These are phyloP conservation scores for Phytophthora rubi DNA, from an alignment of 352 stramenopile species.

Conservation along the genomic window DNA sequence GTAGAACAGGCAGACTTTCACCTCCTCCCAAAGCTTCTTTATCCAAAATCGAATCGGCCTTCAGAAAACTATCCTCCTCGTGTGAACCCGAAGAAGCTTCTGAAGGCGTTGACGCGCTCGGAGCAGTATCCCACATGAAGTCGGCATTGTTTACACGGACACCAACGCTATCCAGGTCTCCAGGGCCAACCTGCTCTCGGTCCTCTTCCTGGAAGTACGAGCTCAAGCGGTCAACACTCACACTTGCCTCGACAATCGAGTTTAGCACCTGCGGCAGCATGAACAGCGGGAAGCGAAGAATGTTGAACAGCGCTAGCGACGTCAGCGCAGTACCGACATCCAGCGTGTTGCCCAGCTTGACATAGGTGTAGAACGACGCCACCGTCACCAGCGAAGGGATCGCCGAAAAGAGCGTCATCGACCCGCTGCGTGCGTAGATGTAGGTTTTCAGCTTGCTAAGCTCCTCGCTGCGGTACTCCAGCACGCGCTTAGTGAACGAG, in stretches of 20 bases:
- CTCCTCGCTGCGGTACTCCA: conserved; percentile 72
- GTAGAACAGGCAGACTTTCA: conserved; percentile 41
- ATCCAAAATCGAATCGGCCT: conserved; percentile 38
- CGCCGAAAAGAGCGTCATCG: conserved; percentile 73
- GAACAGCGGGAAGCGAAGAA: conserved; percentile 97
- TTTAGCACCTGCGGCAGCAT: conserved; percentile 97
- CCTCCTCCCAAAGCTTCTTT: conserved; percentile 22
- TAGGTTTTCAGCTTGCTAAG: conserved; percentile 80
- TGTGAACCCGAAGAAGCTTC: conserved; percentile 22
- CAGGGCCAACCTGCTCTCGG: conserved; percentile 69
- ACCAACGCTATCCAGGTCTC: conserved; percentile 68
- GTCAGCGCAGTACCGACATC: conserved; percentile 94
- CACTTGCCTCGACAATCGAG: conserved; percentile 90
- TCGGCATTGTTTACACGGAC: conserved; percentile 52
- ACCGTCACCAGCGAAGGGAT: conserved; percentile 95
- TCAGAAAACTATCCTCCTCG: conserved; percentile 40
- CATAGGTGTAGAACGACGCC: conserved; percentile 87
- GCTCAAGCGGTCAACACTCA: conserved; percentile 66
- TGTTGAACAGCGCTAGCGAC: conserved; percentile 91
- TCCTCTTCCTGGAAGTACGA: conserved; percentile 69
- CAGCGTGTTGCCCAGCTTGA: conserved; percentile 85
- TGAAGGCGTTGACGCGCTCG: conserved; percentile 30
- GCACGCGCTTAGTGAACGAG: conserved; percentile 69
- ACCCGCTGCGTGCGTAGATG: conserved; percentile 55
- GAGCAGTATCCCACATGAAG: conserved; percentile 70